Conservation (phyloP, 1,284 basidiomycete species). For the Xerocomus nothofagi region DNA sequence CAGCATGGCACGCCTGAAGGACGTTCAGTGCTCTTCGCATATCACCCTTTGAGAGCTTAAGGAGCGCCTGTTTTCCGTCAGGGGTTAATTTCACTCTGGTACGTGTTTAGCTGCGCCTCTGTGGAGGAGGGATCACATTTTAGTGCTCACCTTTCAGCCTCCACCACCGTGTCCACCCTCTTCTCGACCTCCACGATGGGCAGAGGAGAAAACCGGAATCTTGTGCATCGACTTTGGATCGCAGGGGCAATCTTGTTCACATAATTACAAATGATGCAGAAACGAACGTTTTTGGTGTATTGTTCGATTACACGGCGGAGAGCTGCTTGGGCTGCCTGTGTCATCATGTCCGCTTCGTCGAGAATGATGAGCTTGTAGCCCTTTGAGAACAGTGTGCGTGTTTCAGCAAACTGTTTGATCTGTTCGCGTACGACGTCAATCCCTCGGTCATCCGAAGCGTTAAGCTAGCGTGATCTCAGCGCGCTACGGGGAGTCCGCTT, state of each 20-base stretch:
- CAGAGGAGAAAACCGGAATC: conserved; percentile 96
- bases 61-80: conserved; percentile 85
- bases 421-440: conserved; percentile 99
- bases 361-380: conserved; percentile 98
- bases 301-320: conserved; percentile 97
- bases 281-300: conserved; percentile 97
- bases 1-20: conserved; percentile 96
- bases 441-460: conserved; percentile 96
- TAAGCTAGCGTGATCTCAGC: conserved; percentile 55
- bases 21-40: conserved; percentile 98
- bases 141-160: conserved; percentile 74
- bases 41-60: conserved; percentile 94
- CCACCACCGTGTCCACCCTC: conserved; percentile 78
- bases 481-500: not conserved
- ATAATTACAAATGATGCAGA: conserved; percentile 99
- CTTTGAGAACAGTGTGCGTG: conserved; percentile 87
- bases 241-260: conserved; percentile 99
- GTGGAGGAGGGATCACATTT: not conserved
- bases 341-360: conserved; percentile 99
- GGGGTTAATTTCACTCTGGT: conserved; percentile 81
- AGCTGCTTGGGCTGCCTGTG: conserved; percentile 94
- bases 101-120: conserved; percentile 3
- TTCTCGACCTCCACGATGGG: conserved; percentile 86
- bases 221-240: conserved; percentile 97
- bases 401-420: conserved; percentile 98